Evolutionary conservation across 2,329 filamentous ascomycete genomes (phyloP).

Genomic region (Penicillium sp.): DNA sequence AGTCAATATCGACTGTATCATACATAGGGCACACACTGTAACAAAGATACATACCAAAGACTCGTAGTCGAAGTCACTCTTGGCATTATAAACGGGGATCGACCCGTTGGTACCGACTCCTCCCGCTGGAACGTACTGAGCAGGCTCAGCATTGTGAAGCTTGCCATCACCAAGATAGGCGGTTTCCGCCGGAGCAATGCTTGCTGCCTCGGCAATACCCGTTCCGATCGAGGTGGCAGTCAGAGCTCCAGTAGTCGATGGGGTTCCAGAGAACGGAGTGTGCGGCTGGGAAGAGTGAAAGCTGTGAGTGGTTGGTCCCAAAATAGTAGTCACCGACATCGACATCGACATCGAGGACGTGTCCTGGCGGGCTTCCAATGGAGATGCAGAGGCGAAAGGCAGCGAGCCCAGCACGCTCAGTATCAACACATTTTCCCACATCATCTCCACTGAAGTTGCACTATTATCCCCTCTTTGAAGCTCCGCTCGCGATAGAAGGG

Average conservation of each 20-base stretch:
- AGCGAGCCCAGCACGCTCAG: constrained; percentile 18
- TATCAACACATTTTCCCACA: constrained; percentile 12
- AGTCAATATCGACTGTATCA: neutral
- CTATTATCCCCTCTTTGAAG: neutral
- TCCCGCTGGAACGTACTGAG: constrained; percentile 69
- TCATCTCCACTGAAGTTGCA: constrained; percentile 10
- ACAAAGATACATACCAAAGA: constrained; percentile 53
- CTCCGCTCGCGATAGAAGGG: neutral
- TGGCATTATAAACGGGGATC: constrained; percentile 70
- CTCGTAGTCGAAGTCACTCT: constrained; percentile 81
- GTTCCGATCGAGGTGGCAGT: constrained; percentile 51
- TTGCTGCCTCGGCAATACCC: constrained; percentile 54
- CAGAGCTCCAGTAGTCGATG: constrained; percentile 69
- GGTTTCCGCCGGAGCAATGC: constrained; percentile 61
- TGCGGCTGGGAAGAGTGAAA: constrained; percentile 59
- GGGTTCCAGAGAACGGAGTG: constrained; percentile 64
- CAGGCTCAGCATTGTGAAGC: constrained; percentile 65
- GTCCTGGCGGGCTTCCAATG: constrained; percentile 5
- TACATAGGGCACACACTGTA: neutral
- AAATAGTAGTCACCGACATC: neutral
- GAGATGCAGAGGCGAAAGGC: constrained; percentile 17
- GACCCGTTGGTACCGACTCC: constrained; percentile 77
- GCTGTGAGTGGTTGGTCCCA: constrained; percentile 44
- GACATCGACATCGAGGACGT: neutral
- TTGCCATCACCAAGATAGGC: constrained; percentile 70